A percentile compares a stretch with the other conserved stretches of the same genome.
phyloP scores from a whole-genome alignment of 371 early-diverging fungal genomes.

The Rhizomucor miehei region DNA sequence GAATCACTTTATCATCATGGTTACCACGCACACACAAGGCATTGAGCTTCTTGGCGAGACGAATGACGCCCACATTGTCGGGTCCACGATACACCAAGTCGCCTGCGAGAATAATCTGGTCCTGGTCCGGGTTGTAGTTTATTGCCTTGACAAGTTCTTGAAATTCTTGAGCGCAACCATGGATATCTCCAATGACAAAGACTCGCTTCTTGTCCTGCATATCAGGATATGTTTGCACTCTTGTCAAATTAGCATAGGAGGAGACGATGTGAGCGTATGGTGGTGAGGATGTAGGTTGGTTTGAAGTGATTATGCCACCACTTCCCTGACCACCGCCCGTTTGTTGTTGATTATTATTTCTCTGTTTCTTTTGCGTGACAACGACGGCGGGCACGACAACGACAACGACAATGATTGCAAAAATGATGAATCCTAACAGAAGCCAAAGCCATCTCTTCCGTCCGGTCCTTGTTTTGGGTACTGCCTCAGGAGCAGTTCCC shows the following conservation, averaged over 20 bases:
- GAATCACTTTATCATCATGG: constrained; percentile 70
- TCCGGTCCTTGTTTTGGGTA: not conserved
- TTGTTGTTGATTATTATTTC: constrained; percentile 1
- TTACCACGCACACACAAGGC: constrained; percentile 74
- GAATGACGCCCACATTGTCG: constrained; percentile 60
- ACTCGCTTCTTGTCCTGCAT: constrained; percentile 37
- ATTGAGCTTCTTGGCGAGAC: constrained; percentile 45
- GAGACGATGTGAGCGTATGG: constrained; percentile 26
- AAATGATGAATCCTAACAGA: constrained; percentile 11
- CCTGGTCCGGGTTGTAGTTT: constrained; percentile 33
- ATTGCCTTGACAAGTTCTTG: constrained; percentile 45
- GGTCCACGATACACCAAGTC: constrained; percentile 74
- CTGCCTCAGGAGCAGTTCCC: not conserved
- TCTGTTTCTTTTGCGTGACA: constrained; percentile 21
- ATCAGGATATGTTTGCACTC: constrained; percentile 18
- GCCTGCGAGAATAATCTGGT: constrained; percentile 66
- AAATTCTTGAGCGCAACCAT: constrained; percentile 61
- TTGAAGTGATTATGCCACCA: not conserved
- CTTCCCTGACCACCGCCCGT: not conserved
- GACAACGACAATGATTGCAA: constrained; percentile 28
- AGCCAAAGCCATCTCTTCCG: constrained; percentile 15
- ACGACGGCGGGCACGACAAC: constrained; percentile 37
- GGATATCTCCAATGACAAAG: constrained; percentile 72
- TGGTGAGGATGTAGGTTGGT: constrained; percentile 1
- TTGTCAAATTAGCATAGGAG: constrained; percentile 38